These are phyloP conservation scores for Tilletia indica DNA, from an alignment of 1,284 basidiomycete species.

Conservation along the genomic window DNA sequence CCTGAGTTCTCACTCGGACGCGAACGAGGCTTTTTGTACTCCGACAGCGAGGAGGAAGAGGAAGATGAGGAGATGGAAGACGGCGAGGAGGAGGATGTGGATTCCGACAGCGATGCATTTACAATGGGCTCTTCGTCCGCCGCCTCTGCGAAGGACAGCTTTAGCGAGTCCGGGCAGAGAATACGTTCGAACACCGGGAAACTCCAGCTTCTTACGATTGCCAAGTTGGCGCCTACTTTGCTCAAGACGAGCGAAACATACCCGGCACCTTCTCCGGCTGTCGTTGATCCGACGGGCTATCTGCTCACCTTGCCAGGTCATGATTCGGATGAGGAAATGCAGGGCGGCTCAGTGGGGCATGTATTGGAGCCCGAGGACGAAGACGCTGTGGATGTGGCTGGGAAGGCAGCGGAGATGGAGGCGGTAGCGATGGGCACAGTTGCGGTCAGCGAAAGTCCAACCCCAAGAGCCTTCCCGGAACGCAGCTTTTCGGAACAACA, in stretches of 20 bases:
- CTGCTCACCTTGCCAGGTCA: not conserved
- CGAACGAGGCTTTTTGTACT: conserved; percentile 16
- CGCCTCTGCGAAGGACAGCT: conserved; percentile 27
- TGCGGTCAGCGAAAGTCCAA: not conserved
- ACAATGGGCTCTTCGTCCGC: conserved; percentile 44
- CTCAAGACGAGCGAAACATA: conserved; percentile 70
- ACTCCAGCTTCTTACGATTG: conserved; percentile 67
- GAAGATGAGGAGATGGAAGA: not conserved
- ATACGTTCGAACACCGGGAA: conserved; percentile 24
- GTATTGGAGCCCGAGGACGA: not conserved
- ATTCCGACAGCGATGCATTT: conserved; percentile 54
- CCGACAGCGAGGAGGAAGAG: conserved; percentile 14
- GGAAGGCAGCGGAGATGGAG: too few relatives aligned
- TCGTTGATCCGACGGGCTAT: conserved; percentile 64
- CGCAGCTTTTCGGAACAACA: not conserved
- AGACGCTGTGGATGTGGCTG: not conserved
- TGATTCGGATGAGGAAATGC: not conserved
- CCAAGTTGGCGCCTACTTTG: conserved; percentile 87
- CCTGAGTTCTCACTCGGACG: not conserved
- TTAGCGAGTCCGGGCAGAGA: not conserved
- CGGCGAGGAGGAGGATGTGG: not conserved
- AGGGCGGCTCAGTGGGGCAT: too few relatives aligned
- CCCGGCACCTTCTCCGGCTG: conserved; percentile 59
- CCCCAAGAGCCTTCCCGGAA: not conserved
- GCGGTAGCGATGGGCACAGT: too few relatives aligned